Conservation (phyloP, 2,329 filamentous ascomycete genomes). For the Arthrinium phaeospermum region DNA sequence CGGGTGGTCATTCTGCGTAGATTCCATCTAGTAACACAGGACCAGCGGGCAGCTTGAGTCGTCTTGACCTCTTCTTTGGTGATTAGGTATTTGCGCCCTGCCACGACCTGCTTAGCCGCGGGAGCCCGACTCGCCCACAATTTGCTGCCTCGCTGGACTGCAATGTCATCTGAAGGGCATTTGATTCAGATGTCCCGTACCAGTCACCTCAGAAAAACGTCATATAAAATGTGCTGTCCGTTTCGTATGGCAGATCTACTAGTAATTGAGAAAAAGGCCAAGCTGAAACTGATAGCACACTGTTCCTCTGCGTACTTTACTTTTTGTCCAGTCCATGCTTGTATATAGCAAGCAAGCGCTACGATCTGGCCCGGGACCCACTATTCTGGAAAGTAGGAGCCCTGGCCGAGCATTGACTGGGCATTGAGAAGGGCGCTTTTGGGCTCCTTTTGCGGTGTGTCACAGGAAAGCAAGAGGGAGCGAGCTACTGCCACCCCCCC, state of each 20-base stretch:
- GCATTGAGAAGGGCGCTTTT: not conserved
- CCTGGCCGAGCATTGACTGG: not conserved
- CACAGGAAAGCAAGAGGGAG: not conserved
- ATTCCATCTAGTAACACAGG: no score
- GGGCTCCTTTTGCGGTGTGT: not conserved
- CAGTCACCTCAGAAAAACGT: constrained; percentile 9
- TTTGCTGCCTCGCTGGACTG: constrained; percentile 2
- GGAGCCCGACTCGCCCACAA: not conserved
- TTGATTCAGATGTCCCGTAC: constrained; percentile 11
- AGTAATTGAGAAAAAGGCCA: not conserved
- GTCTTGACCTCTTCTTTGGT: no score
- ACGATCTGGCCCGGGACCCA: not conserved
- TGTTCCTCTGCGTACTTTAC: not conserved
- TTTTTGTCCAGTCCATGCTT: not conserved
- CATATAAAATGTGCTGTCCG: not conserved
- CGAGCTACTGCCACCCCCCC: not conserved
- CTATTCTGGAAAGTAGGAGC: not conserved
- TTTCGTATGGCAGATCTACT: not conserved
- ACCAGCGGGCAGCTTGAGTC: no score
- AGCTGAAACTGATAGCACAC: not conserved
- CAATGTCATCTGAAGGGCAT: constrained; percentile 14
- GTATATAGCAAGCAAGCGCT: not conserved
- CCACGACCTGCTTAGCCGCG: not conserved
- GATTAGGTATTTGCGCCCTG: no score
- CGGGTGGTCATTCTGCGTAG: no score